Percentiles rank a stretch among this genome's conserved stretches.
Evolutionary conservation across 2,329 filamentous ascomycete genomes (phyloP).

Genomic region (Pseudogymnoascus sp.): DNA sequence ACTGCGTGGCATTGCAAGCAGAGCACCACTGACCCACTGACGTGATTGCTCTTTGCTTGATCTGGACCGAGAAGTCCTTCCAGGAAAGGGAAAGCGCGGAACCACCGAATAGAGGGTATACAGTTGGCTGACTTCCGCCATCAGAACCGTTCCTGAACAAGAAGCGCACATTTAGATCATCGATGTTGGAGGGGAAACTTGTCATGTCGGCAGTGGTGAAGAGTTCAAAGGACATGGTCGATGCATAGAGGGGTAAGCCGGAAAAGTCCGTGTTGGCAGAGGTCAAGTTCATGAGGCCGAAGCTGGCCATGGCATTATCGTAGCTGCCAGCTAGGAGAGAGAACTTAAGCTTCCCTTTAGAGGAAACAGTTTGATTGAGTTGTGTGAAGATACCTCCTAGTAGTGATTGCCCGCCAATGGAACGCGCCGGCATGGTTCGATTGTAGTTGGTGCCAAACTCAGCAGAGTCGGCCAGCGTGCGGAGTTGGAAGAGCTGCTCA

Average conservation of each 20-base stretch:
- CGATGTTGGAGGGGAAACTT: neutral
- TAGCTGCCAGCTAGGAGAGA: conserved; percentile 20
- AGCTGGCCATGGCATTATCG: conserved; percentile 12
- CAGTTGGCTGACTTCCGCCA: neutral
- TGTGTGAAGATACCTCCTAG: conserved; percentile 18
- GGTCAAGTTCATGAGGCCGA: neutral
- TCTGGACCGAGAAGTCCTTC: conserved; percentile 12
- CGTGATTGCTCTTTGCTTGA: neutral
- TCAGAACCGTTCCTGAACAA: neutral
- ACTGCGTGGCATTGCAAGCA: neutral
- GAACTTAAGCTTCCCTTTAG: conserved; percentile 18
- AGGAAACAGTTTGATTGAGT: conserved; percentile 16
- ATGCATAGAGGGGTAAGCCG: neutral
- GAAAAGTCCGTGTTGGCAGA: neutral
- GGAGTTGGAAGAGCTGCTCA: neutral
- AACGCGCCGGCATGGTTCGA: neutral
- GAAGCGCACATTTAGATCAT: neutral
- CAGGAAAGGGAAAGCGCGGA: conserved; percentile 22
- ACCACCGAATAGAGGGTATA: conserved; percentile 3
- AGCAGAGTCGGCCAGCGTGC: neutral
- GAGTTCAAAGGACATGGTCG: neutral
- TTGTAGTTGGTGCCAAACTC: neutral
- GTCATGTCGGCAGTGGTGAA: neutral
- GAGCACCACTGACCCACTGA: neutral
- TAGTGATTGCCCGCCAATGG: conserved; percentile 14